Evolutionary conservation across 768 basidiomycete genomes (phyloP).

Genomic region (Boletus barrowsii): DNA sequence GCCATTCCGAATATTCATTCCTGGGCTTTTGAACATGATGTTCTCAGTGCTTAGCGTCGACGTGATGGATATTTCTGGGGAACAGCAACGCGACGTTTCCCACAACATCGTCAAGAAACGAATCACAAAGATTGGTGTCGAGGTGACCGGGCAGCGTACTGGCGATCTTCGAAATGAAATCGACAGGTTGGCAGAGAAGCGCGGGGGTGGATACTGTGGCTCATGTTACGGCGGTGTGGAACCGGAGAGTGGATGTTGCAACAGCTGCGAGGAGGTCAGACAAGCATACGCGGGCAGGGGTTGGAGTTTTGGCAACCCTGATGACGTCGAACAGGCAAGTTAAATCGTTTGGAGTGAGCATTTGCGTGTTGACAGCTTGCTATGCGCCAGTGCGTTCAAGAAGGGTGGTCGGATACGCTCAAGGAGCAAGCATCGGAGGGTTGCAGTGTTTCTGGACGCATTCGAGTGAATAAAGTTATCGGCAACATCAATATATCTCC

Average conservation of each 20-base stretch:
- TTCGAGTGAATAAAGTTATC: constrained; percentile 95
- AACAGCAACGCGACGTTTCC: constrained; percentile 85
- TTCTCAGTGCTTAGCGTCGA: constrained; percentile 86
- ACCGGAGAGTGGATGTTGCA: constrained; percentile 83
- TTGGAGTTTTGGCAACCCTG: constrained; percentile 93
- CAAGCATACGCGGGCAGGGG: constrained; percentile 86
- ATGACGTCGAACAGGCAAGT: constrained; percentile 86
- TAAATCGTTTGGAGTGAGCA: background rate
- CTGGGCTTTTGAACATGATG: background rate
- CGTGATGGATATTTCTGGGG: constrained; percentile 97
- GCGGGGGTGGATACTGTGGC: constrained; percentile 75
- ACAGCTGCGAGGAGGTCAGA: constrained; percentile 93
- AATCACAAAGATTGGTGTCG: constrained; percentile 54
- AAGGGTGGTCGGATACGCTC: constrained; percentile 94
- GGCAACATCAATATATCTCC: constrained; percentile 95
- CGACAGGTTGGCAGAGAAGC: constrained; percentile 68
- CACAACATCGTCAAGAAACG: constrained; percentile 88
- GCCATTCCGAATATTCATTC: background rate
- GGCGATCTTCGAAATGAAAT: constrained; percentile 82
- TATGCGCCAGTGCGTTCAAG: constrained; percentile 70
- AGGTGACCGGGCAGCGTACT: constrained; percentile 53
- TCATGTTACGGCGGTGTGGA: constrained; percentile 90
- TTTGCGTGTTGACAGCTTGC: background rate
- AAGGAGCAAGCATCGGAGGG: constrained; percentile 91
- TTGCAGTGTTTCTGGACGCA: constrained; percentile 87